Evolutionary conservation across 371 early-diverging fungal species (phyloP).

Genomic region (Rhizopus sp.): DNA sequence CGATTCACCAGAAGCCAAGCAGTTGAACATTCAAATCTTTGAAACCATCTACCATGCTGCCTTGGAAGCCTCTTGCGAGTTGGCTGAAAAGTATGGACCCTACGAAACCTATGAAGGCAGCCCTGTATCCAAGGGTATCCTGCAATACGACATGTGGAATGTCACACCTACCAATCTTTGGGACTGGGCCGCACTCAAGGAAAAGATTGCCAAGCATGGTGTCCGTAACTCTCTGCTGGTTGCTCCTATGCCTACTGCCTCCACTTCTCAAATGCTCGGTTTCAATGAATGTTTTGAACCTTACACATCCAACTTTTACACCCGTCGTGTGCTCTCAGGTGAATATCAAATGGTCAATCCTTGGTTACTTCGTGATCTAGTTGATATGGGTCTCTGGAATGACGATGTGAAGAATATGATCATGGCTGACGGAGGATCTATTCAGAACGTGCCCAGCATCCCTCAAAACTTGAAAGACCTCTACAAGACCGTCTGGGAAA

Average conservation of each 20-base stretch:
- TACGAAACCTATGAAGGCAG: slow-evolving; percentile 93
- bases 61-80: slow-evolving; percentile 90
- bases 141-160: slow-evolving; percentile 97
- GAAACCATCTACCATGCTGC: slow-evolving; percentile 99
- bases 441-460: slow-evolving; percentile 81
- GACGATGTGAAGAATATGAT: slow-evolving; percentile 93
- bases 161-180: slow-evolving; percentile 76
- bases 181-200: slow-evolving; percentile 92
- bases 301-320: slow-evolving; percentile 95
- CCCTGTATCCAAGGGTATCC: slow-evolving; percentile 87
- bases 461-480: slow-evolving; percentile 88
- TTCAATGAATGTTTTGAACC: slow-evolving; percentile 99
- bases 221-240: slow-evolving; percentile 95
- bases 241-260: slow-evolving; percentile 99
- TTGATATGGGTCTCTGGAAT: slow-evolving; percentile 91
- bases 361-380: slow-evolving; percentile 91
- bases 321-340: slow-evolving; percentile 96
- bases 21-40: slow-evolving; percentile 91
- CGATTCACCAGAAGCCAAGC: slow-evolving; percentile 86
- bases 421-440: slow-evolving; percentile 92
- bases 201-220: slow-evolving; percentile 82
- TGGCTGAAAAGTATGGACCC: slow-evolving; percentile 81
- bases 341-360: slow-evolving; percentile 99
- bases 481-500: slow-evolving; percentile 99
- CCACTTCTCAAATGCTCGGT: slow-evolving; percentile 97